Percentiles rank a stretch among this genome's conserved stretches.
phyloP scores from a whole-genome alignment of 129 eudicot species.

The Helichrysum umbraculigerum region DNA sequence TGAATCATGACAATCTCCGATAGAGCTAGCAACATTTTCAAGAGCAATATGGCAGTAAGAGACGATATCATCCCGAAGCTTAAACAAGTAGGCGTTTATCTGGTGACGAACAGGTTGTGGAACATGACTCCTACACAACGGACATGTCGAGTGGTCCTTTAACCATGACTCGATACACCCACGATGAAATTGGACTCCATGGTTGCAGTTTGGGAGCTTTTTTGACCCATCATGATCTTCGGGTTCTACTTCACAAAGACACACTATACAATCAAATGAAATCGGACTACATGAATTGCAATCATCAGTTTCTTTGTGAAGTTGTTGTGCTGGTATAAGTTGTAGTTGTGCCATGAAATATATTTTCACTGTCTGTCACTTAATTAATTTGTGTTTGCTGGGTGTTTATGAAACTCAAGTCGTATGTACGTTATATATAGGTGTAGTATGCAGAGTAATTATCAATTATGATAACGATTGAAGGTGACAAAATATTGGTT shows the following conservation, averaged over 20 bases:
- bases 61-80: background rate
- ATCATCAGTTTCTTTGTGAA: background rate
- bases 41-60: conserved; percentile 5
- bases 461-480: background rate
- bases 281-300: background rate
- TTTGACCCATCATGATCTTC: background rate
- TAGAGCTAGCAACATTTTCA: conserved; percentile 4
- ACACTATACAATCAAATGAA: conserved; percentile 6
- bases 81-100: background rate
- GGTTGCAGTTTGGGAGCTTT: background rate
- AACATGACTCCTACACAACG: conserved; percentile 14
- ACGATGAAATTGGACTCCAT: conserved; percentile 6
- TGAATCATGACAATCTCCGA: background rate
- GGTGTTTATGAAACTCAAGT: too few relatives aligned
- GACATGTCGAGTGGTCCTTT: conserved; percentile 12
- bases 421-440: too few relatives aligned
- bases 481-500: conserved; percentile 12
- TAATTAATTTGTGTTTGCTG: background rate
- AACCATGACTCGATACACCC: conserved; percentile 22
- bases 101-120: background rate
- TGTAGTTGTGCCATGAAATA: background rate
- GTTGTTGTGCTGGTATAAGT: background rate
- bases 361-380: background rate
- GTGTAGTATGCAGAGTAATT: too few relatives aligned
- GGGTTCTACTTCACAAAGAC: conserved; percentile 21